Percentiles rank a stretch among this genome's conserved stretches.
Evolutionary conservation across 2,329 filamentous ascomycete genomes (phyloP).

Genomic region (Emmonsia crescens): DNA sequence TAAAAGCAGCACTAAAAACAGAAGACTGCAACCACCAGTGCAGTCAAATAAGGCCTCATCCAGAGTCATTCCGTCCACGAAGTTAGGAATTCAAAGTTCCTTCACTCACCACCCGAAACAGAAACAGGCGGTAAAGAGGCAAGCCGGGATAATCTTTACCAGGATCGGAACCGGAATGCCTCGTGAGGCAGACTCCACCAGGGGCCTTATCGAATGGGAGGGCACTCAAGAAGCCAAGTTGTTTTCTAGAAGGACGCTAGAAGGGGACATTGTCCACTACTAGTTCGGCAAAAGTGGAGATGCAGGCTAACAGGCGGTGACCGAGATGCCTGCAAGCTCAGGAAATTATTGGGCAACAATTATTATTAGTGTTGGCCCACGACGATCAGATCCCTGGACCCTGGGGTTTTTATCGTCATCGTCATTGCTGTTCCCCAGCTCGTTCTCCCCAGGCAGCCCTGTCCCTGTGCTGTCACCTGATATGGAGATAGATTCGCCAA

Average conservation of each 20-base stretch:
- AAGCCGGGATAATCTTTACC: neutral
- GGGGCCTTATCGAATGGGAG: neutral
- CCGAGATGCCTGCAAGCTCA: neutral
- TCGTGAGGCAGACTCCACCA: neutral
- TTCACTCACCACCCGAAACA: neutral
- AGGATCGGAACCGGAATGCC: neutral
- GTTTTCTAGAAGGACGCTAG: conserved; percentile 2
- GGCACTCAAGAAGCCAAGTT: neutral
- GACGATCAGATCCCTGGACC: neutral
- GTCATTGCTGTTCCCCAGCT: neutral
- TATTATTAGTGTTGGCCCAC: neutral
- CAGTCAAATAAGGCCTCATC: neutral
- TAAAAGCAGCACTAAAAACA: too few species aligned
- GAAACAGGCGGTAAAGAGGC: neutral
- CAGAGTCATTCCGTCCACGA: too few species aligned
- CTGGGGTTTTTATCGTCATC: neutral
- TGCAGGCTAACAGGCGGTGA: neutral
- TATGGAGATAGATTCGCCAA: neutral
- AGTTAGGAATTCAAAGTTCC: too few species aligned
- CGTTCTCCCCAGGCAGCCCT: neutral
- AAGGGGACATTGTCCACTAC: neutral
- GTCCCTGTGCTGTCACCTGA: neutral
- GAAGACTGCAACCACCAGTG: too few species aligned
- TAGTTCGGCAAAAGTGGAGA: neutral
- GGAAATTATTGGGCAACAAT: neutral